A percentile compares a stretch with the other conserved stretches of the same genome.
Evolutionary conservation across 2,329 filamentous ascomycete species (phyloP).

Genomic region (Cercospora zeina): DNA sequence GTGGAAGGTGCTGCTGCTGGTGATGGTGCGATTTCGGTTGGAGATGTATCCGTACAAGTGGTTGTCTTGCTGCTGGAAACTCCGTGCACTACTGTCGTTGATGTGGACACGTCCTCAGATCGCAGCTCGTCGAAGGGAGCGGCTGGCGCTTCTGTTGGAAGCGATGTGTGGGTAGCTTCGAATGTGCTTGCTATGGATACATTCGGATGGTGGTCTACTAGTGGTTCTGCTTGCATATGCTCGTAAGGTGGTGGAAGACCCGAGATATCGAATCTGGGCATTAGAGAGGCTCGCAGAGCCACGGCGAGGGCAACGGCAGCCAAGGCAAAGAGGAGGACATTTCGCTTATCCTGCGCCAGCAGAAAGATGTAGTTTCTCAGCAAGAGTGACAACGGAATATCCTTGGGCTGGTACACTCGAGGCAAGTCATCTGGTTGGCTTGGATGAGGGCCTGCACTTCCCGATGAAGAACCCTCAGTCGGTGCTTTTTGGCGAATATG

Average conservation of each 20-base stretch:
- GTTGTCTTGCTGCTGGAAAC: neutral
- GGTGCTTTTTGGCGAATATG: neutral
- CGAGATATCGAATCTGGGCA: constrained; percentile 1
- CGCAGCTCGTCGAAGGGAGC: neutral
- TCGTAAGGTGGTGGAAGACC: constrained; percentile 1
- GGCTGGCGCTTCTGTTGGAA: neutral
- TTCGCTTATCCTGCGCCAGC: constrained; percentile 55
- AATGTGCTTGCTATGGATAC: neutral
- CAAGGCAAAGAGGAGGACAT: constrained; percentile 53
- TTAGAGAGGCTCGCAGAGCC: constrained; percentile 21
- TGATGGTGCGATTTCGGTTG: neutral
- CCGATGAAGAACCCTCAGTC: neutral
- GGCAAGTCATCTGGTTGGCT: constrained; percentile 30
- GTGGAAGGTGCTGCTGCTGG: neutral
- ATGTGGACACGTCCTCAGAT: neutral
- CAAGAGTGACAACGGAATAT: constrained; percentile 56
- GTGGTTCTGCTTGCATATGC: neutral
- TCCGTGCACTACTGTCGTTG: neutral
- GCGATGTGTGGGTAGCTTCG: neutral
- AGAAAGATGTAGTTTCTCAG: constrained; percentile 57
- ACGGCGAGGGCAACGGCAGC: constrained; percentile 29
- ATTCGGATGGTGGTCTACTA: neutral
- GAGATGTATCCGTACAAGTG: neutral
- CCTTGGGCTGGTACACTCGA: constrained; percentile 37
- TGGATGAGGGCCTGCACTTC: neutral